Evolutionary conservation across 1,139 yeast genomes (phyloP).

Genomic region (Scheffersomyces titani): DNA sequence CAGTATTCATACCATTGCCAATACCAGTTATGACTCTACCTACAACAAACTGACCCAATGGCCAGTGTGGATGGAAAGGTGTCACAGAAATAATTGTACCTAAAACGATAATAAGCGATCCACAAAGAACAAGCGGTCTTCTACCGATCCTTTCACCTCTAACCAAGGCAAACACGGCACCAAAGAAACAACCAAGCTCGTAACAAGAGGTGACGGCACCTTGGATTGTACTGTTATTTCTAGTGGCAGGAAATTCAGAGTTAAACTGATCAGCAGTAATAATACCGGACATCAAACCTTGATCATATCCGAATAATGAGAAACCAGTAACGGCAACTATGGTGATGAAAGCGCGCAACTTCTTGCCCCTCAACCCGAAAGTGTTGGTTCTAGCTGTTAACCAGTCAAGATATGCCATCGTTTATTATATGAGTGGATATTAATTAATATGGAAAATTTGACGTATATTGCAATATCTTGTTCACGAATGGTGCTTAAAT

Average conservation of each 20-base stretch:
- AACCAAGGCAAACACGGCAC: constrained; percentile 65
- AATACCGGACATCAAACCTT: constrained; percentile 76
- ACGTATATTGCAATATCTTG: not conserved
- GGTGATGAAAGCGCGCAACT: constrained; percentile 49
- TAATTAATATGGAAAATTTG: not conserved
- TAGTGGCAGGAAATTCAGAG: constrained; percentile 57
- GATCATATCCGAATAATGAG: constrained; percentile 75
- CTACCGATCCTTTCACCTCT: constrained; percentile 69
- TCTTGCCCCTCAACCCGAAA: constrained; percentile 50
- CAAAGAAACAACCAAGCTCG: constrained; percentile 77
- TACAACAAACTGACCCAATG: constrained; percentile 66
- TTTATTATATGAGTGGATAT: not conserved
- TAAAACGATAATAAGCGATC: constrained; percentile 58
- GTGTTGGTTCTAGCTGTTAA: constrained; percentile 38
- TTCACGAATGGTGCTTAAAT: not conserved
- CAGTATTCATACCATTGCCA: constrained; percentile 78
- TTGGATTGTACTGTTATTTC: constrained; percentile 39
- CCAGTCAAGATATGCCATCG: constrained; percentile 11
- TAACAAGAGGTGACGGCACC: constrained; percentile 74
- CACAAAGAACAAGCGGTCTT: constrained; percentile 60
- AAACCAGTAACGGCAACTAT: constrained; percentile 65
- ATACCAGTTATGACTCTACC: constrained; percentile 80
- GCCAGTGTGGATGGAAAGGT: constrained; percentile 51
- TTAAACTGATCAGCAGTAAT: constrained; percentile 64
- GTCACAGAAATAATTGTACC: constrained; percentile 68